These are phyloP conservation scores for Malus hybrid DNA, from an alignment of 331 rosid species.

Conservation along the genomic window DNA sequence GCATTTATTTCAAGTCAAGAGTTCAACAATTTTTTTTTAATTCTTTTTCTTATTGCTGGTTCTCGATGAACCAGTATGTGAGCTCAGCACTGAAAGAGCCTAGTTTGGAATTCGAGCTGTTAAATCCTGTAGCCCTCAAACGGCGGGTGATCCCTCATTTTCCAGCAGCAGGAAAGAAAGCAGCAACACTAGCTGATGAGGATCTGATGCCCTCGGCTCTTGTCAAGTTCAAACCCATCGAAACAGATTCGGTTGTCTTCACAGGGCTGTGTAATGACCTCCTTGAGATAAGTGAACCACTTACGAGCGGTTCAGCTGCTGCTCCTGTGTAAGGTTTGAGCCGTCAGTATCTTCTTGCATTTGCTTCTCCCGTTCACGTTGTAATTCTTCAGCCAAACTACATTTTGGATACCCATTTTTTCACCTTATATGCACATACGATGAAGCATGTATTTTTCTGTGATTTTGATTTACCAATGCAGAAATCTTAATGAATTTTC, in stretches of 20 bases:
- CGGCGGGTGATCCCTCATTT: conserved; percentile 64
- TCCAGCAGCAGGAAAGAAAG: conserved; percentile 42
- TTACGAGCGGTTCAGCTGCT: conserved; percentile 29
- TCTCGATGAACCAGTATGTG: conserved; percentile 48
- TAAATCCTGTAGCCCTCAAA: conserved; percentile 58
- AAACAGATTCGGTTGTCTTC: conserved; percentile 79
- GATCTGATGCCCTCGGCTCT: conserved; percentile 87
- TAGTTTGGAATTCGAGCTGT: conserved; percentile 65
- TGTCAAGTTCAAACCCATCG: conserved; percentile 73
- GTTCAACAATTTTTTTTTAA: neutral
- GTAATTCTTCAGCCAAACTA: conserved; percentile 6
- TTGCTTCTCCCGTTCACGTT: conserved; percentile 1
- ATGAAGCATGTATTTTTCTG: conserved; percentile 10
- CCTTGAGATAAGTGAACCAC: conserved; percentile 78
- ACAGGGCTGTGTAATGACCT: conserved; percentile 73
- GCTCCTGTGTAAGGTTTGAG: conserved; percentile 13
- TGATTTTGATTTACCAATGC: neutral
- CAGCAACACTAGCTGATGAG: conserved; percentile 64
- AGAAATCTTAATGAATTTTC: neutral
- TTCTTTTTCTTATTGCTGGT: neutral
- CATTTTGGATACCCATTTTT: neutral
- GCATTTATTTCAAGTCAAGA: neutral
- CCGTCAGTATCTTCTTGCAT: neutral
- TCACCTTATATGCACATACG: neutral
- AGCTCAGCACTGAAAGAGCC: conserved; percentile 65